Evolutionary conservation across 352 stramenopile species (phyloP).

Genomic region (Globisporangium splendens): DNA sequence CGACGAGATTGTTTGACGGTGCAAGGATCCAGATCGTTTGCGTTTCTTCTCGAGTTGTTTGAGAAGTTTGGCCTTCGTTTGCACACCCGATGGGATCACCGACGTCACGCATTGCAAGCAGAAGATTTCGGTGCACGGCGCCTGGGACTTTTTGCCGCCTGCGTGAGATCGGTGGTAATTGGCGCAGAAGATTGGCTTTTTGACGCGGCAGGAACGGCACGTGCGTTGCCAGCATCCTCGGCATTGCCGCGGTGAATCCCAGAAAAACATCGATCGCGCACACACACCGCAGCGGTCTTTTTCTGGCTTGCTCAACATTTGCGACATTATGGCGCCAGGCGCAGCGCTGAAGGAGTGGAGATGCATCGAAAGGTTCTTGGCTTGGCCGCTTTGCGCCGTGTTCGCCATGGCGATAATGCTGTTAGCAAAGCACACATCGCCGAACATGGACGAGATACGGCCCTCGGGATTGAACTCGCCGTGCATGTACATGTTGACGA

Average conservation of each 20-base stretch:
- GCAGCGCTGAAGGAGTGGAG: constrained; percentile 27
- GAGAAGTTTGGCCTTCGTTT: constrained; percentile 64
- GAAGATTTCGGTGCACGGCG: constrained; percentile 71
- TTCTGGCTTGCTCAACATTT: constrained; percentile 10
- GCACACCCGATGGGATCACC: constrained; percentile 54
- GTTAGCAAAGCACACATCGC: constrained; percentile 56
- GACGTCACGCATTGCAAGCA: constrained; percentile 70
- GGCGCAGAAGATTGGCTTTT: constrained; percentile 72
- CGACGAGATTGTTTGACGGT: constrained; percentile 35
- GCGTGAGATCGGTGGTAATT: constrained; percentile 43
- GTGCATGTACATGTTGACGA: constrained; percentile 63
- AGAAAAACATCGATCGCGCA: constrained; percentile 56
- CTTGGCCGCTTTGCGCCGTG: constrained; percentile 57
- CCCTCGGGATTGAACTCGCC: constrained; percentile 64
- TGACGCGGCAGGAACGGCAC: constrained; percentile 62
- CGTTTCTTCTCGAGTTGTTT: constrained; percentile 64
- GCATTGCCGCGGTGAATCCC: constrained; percentile 52
- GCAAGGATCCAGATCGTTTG: constrained; percentile 26
- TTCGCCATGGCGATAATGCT: constrained; percentile 59
- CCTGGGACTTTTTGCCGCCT: constrained; percentile 14
- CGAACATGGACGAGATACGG: constrained; percentile 42
- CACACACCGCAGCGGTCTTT: constrained; percentile 56
- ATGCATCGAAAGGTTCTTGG: constrained; percentile 69
- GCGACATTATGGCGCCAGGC: neutral
- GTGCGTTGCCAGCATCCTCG: constrained; percentile 63